Base-by-base conservation (phyloP, 768 basidiomycete genomes). In the Lactarius psammicola region DNA sequence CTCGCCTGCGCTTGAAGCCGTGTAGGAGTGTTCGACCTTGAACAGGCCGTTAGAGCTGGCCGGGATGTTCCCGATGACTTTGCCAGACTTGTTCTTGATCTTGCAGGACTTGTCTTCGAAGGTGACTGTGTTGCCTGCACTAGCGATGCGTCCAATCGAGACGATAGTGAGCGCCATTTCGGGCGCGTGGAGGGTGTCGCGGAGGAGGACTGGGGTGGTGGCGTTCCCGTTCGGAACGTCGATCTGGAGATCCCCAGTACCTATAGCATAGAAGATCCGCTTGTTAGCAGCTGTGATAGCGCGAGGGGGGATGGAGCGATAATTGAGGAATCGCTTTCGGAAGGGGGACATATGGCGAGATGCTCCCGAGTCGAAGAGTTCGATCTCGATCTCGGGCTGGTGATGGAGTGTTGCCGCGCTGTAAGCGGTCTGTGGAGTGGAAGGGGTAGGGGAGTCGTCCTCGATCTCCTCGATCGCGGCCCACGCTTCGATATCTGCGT, bases 331-430 rank as follows among this genome's bases (percentile, higher is more conserved):
- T 17, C 60, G 55, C 0, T 67, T 51, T 2, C 55, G 33, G 31
- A 59, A 46, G 5, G 71, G 70, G n/a, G 68, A 65, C 36, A 71
- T 69, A 51, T 71, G 70, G 2, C 56, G 56, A 6, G 60, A 51
- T 0, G 68, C 68, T 2, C 70, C 68, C 0, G 70, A 71, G 62
- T 72, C 66, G 33, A 62, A 60, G 51, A 70, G 30, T n/a, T 38
- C 26, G 17, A 18, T 18, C n/a, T 59, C 36, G 1, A 42, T 15
- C 0, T 17, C 1, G 17, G 40, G 40, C 3, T 42, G 40, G 4
- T 6, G 7, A 15, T 0, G 0, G 18, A 18, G 1, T 42, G 17
- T 2, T 18, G 4, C 40, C 17, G 6, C 15, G 18, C 17, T 42
- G 17, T 42, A 42, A 13, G 15, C 11, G 5, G 38, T 15, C n/a